phyloP scores from a whole-genome alignment of 2,329 filamentous ascomycete species.

The Claviceps humidiphila region DNA sequence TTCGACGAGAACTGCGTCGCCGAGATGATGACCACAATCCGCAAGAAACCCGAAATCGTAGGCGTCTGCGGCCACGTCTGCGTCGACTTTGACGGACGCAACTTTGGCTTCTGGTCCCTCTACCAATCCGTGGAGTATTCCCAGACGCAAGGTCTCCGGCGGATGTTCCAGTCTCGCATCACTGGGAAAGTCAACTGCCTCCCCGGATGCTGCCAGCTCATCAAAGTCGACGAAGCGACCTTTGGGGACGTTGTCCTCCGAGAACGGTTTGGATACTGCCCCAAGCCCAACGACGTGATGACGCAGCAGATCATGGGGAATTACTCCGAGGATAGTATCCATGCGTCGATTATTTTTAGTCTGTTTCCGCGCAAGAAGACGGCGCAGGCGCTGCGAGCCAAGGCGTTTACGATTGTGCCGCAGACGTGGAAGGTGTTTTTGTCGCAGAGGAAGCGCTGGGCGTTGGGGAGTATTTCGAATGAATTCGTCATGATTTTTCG shows the following conservation, averaged over 20 bases:
- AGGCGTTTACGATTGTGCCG: conserved; percentile 33
- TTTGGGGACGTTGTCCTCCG: conserved; percentile 33
- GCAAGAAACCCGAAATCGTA: conserved; percentile 27
- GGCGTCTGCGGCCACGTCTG: conserved; percentile 36
- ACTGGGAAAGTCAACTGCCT: conserved; percentile 37
- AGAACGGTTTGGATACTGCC: conserved; percentile 33
- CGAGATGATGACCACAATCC: conserved; percentile 30
- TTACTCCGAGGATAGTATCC: conserved; percentile 36
- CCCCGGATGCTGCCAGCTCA: conserved; percentile 35
- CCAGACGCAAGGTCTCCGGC: conserved; percentile 31
- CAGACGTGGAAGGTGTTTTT: conserved; percentile 32
- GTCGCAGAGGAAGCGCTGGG: conserved; percentile 35
- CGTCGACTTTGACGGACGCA: conserved; percentile 28
- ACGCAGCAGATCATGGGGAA: conserved; percentile 35
- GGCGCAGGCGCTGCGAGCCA: conserved; percentile 31
- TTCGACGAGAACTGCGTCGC: conserved; percentile 31
- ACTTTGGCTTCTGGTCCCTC: conserved; percentile 31
- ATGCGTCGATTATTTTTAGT: conserved; percentile 34
- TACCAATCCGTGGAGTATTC: conserved; percentile 36
- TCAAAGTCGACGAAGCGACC: conserved; percentile 34
- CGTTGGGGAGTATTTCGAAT: conserved; percentile 33
- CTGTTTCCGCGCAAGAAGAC: conserved; percentile 29
- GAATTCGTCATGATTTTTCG: conserved; percentile 35
- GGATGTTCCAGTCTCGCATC: conserved; percentile 34
- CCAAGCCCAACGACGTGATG: conserved; percentile 34